A percentile compares a stretch with the other conserved stretches of the same genome.
phyloP scores from a whole-genome alignment of 2,329 filamentous ascomycete species.

The Chrysosporium keratinophilum region DNA sequence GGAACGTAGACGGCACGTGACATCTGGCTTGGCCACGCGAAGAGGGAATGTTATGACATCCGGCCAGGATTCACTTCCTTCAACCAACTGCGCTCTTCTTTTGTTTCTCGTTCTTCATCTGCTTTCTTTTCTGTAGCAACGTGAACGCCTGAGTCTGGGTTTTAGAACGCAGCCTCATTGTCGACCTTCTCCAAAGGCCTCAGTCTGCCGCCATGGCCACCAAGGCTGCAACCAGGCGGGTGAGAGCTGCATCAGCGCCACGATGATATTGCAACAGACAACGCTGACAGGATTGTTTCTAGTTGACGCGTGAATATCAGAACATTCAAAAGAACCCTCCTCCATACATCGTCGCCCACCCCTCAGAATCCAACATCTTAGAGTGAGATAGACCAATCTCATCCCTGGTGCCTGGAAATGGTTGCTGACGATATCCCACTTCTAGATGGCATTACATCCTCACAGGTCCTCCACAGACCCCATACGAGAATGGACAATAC shows the following conservation, averaged over 20 bases:
- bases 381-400: slow-evolving; percentile 48
- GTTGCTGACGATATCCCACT: slow-evolving; percentile 15
- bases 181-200: background rate
- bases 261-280: slow-evolving; percentile 13
- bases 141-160: background rate
- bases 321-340: slow-evolving; percentile 64
- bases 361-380: slow-evolving; percentile 81
- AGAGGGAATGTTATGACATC: background rate
- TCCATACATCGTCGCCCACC: slow-evolving; percentile 79
- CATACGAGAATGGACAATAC: slow-evolving; percentile 91
- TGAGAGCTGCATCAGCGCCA: slow-evolving; percentile 30
- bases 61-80: background rate
- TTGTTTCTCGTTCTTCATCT: background rate
- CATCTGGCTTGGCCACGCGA: background rate
- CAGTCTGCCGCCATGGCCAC: slow-evolving; percentile 48
- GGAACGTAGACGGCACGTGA: background rate
- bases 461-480: slow-evolving; percentile 85
- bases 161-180: background rate
- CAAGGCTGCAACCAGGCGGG: slow-evolving; percentile 61
- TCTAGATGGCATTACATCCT: slow-evolving; percentile 86
- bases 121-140: background rate
- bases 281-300: slow-evolving; percentile 10
- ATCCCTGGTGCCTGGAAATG: background rate
- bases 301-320: slow-evolving; percentile 56
- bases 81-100: background rate